Evolutionary conservation across 2,329 filamentous ascomycete species (phyloP).

Genomic region (Cryphonectria carpinicola): DNA sequence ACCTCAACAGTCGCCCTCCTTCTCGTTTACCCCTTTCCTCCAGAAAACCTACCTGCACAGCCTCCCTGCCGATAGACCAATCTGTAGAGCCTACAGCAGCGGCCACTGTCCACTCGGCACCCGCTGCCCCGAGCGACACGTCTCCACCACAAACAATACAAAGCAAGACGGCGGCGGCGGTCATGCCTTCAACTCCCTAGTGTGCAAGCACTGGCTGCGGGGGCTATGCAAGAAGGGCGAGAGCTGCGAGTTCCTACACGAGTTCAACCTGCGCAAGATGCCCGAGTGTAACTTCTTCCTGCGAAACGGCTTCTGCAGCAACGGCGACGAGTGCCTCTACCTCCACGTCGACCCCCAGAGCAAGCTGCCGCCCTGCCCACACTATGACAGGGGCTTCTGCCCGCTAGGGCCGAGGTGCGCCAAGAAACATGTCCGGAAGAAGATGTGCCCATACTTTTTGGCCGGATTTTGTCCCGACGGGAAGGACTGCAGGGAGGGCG

Average conservation of each 20-base stretch:
- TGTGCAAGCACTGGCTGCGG: constrained; percentile 98
- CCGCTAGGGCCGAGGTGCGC: constrained; percentile 84
- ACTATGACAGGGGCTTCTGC: constrained; percentile 95
- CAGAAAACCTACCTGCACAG: constrained; percentile 83
- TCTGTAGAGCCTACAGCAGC: constrained; percentile 84
- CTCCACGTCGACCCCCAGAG: constrained; percentile 85
- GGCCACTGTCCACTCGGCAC: constrained; percentile 87
- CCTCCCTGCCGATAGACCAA: constrained; percentile 75
- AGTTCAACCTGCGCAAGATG: constrained; percentile 98
- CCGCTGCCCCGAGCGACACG: constrained; percentile 83
- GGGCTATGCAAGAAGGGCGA: constrained; percentile 98
- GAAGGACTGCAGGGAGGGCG: constrained; percentile 73
- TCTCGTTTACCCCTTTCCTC: constrained; percentile 86
- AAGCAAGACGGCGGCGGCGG: constrained; percentile 46
- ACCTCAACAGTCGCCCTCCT: constrained; percentile 59
- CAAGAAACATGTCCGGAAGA: constrained; percentile 84
- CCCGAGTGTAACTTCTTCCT: constrained; percentile 98
- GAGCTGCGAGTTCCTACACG: constrained; percentile 95
- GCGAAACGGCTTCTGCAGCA: constrained; percentile 90
- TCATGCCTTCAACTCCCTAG: constrained; percentile 70
- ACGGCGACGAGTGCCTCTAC: constrained; percentile 95
- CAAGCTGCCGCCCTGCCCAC: constrained; percentile 78
- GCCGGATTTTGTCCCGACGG: constrained; percentile 93
- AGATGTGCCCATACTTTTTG: constrained; percentile 82
- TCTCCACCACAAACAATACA: constrained; percentile 44